phyloP scores from a whole-genome alignment of 2,329 filamentous ascomycete genomes.

The Phialocephala sp. region DNA sequence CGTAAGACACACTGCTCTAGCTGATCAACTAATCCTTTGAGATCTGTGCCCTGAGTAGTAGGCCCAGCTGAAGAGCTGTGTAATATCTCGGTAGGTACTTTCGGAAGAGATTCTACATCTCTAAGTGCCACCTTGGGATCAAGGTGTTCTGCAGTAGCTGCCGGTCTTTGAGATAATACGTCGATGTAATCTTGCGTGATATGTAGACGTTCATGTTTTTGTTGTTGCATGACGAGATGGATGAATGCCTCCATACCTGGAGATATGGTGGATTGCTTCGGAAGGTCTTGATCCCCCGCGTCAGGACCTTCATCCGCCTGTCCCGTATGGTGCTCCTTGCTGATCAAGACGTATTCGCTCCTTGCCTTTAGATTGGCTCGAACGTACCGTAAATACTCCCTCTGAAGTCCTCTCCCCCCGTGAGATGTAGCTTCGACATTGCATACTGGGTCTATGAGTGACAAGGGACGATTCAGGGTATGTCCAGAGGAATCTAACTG shows the following conservation, averaged over 20 bases:
- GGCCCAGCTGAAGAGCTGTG: slow-evolving; percentile 20
- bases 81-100: slow-evolving; percentile 39
- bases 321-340: slow-evolving; percentile 31
- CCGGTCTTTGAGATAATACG: slow-evolving; percentile 56
- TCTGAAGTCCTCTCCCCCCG: slow-evolving; percentile 53
- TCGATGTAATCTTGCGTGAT: slow-evolving; percentile 59
- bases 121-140: slow-evolving; percentile 40
- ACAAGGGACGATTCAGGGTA: slow-evolving; percentile 47
- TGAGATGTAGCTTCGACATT: slow-evolving; percentile 46
- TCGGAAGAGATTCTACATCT: slow-evolving; percentile 35
- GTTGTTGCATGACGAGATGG: slow-evolving; percentile 55
- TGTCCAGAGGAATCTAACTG: slow-evolving; percentile 46
- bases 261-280: slow-evolving; percentile 27
- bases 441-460: slow-evolving; percentile 52
- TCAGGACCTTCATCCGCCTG: background rate
- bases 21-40: slow-evolving; percentile 55
- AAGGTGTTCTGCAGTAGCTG: slow-evolving; percentile 56
- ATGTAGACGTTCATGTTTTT: slow-evolving; percentile 56
- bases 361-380: slow-evolving; percentile 58
- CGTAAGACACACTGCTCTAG: slow-evolving; percentile 64
- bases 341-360: slow-evolving; percentile 48
- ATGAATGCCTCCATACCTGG: slow-evolving; percentile 56
- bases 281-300: slow-evolving; percentile 22
- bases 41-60: slow-evolving; percentile 46
- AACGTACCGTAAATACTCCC: slow-evolving; percentile 61